Base-by-base conservation (phyloP, 2,329 filamentous ascomycete genomes). In the Penicillium sp. region DNA sequence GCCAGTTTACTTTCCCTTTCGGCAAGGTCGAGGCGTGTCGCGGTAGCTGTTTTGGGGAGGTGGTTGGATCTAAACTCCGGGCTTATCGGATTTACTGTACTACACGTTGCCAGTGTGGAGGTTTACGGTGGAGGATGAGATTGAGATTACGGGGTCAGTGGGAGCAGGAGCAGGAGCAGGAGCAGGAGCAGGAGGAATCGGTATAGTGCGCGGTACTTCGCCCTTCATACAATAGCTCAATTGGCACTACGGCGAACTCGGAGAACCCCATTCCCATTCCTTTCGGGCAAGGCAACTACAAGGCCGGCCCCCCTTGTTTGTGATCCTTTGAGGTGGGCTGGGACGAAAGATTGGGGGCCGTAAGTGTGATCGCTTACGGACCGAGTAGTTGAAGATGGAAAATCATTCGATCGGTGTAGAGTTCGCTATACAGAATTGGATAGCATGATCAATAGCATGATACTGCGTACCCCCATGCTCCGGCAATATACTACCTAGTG, bases 21-120 rank as follows among this genome's bases (percentile, higher is more conserved):
- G 13, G 37, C 19, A 14, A 42, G 21, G 37, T 42, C 37, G 37
- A 42, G 37, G 37, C 37, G 37, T n/a, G 19, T 24, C 24, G 21
- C 37, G 24, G 37, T 42, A 42, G 37, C 42, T 24, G 14, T 33
- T 45, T 45, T 45, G 28, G 42, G 42, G 42, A 45, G 42, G 42
- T 45, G 42, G 42, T 33, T 45, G 42, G 37, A 24, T 26, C 16
- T 42, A 10, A 42, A 19, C 37, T 26, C 37, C 37, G 37, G 37
- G 24, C 37, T 24, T 24, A 31, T 31, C 26, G 16, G 42, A 19
- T 10, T 5, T 14, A 14, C 9, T 28, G 8, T 18, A 18, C 24
- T n/a, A n/a, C n/a, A n/a, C n/a, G n/a, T n/a, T n/a, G n/a, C n/a
- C n/a, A n/a, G n/a, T n/a, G 18, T 40, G 34, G n/a, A 16, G 18